Base-by-base conservation (phyloP, 2,329 filamentous ascomycete species). In the Fusarium veterinarium region DNA sequence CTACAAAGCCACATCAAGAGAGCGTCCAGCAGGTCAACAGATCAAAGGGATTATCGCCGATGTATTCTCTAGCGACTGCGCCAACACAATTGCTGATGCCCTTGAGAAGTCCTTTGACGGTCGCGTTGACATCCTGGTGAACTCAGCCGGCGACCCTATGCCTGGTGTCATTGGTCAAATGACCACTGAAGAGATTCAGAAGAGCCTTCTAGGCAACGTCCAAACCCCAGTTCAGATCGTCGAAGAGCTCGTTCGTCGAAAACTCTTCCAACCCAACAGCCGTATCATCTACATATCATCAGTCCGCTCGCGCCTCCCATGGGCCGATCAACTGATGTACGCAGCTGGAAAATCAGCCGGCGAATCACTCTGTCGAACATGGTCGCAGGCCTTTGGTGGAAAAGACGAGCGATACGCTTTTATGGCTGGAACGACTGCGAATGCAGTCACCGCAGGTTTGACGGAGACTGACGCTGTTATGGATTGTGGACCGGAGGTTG, bases 251-350 rank as follows among this genome's bases (percentile, higher is more conserved):
- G 78, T 81, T 7, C 77, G 76, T 40, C 62, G 75, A 28, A 75
- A 69, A 8, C 73, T 75, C 56, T 82, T 82, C 38, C 80, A 78
- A 11, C 76, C 65, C 3, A 73, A 79, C 30, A 81, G 79, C 28
- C 76, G 81, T 1, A 81, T 83, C 23, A 75, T 83, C 31, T 81
- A 81, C 44, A 79, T 82, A 38, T 82, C 80, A 1, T 81, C 79
- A 8, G 65, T 81, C 8, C 69, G 80, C 1, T 76, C 79, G 0
- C 75, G 79, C 10, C 79, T 80, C 31, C 80, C 80, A 3, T 81
- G 80, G 80, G 77, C 76, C 8, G 67, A 67, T 2, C 79, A 81
- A 45, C 75, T 81, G 25, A 79, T 83, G 76, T 82, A 82, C 45
- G 69, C 75, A 2, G 77, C 81, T 0, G 75, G 77, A 0, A 83